Evolutionary conservation across 2,329 filamentous ascomycete genomes (phyloP), one percentile per base, ranked within the genome.

Genomic region (Drechslerella stenobrocha): DNA sequence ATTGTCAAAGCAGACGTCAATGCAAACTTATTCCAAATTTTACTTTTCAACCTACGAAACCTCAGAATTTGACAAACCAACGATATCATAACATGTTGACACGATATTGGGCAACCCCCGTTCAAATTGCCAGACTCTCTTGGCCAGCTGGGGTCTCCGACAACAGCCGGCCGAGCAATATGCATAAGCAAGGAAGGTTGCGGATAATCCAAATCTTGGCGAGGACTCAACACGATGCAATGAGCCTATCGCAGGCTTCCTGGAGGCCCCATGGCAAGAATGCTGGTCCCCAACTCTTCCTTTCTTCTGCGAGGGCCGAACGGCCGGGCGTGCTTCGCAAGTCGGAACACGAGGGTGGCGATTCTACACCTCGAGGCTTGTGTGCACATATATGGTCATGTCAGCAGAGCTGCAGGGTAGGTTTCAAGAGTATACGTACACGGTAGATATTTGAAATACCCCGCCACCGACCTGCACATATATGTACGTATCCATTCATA

Each of bases 401-500:
- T n/a, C n/a, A n/a, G n/a, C n/a, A n/a, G n/a, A n/a, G n/a, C n/a
- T n/a, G n/a, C n/a, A n/a, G n/a, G n/a, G n/a, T n/a, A n/a, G n/a
- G n/a, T n/a, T n/a, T n/a, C n/a, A n/a, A n/a, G n/a, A n/a, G n/a
- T n/a, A n/a, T n/a, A n/a, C n/a, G n/a, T n/a, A n/a, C n/a, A n/a
- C n/a, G n/a, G n/a, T n/a, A n/a, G n/a, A 58, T 34, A 67, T 67
- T 67, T 60, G 50, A 60, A 67, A 67, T 67, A 67, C 53, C 60
- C 52, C 55, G 55, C 55, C 63, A 51, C 60, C 44, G 44, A 28
- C 47, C 46, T 47, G 32, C 45, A 67, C 63, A 50, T 55, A 60
- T 50, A 44, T 65, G 55, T 50, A 44, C 58, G 55, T 35, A 53
- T 67, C 56, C 63, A 55, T 67, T 26, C 59, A 45, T 26, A 42